Percentiles rank a stretch among this genome's conserved stretches.
Evolutionary conservation across 495 filamentous ascomycete species (phyloP).

Genomic region (Aspergillus saccharolyticus): DNA sequence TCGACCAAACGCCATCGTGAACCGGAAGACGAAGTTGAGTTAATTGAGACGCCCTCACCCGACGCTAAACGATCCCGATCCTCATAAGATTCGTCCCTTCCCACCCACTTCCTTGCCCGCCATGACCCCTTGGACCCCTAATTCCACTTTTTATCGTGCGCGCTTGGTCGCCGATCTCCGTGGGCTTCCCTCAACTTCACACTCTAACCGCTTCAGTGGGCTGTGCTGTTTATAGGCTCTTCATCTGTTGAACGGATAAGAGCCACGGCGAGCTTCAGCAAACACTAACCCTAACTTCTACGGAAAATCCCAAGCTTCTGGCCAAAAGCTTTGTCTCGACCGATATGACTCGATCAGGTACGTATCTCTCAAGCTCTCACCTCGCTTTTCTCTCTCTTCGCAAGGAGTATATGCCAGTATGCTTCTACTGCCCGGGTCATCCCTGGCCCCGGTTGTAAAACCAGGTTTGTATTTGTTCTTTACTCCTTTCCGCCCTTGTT

Average conservation of each 20-base stretch:
- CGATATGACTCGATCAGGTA: slow-evolving; percentile 14
- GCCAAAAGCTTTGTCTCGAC: neutral
- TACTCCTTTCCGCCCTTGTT: slow-evolving; percentile 1
- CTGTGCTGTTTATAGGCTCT: slow-evolving; percentile 7
- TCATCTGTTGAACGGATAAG: neutral
- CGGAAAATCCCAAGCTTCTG: neutral
- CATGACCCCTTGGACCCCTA: neutral
- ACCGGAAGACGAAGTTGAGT: slow-evolving; percentile 27
- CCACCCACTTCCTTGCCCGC: neutral
- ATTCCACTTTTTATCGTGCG: neutral
- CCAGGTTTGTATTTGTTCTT: slow-evolving; percentile 20
- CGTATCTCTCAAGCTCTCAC: slow-evolving; percentile 11
- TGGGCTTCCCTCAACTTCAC: neutral
- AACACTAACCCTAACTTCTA: neutral
- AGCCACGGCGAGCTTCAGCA: neutral
- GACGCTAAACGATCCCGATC: slow-evolving; percentile 30
- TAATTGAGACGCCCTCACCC: slow-evolving; percentile 22
- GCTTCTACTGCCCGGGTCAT: slow-evolving; percentile 3
- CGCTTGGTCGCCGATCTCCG: neutral
- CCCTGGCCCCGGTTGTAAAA: slow-evolving; percentile 8
- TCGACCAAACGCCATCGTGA: slow-evolving; percentile 29
- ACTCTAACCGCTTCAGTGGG: slow-evolving; percentile 13
- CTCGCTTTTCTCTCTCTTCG: neutral
- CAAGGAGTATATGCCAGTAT: slow-evolving; percentile 8
- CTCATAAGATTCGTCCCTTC: slow-evolving; percentile 17